A percentile compares a stretch with the other conserved stretches of the same genome.
Evolutionary conservation across 2,329 filamentous ascomycete genomes (phyloP).

Genomic region (Chlorencoelia australis): DNA sequence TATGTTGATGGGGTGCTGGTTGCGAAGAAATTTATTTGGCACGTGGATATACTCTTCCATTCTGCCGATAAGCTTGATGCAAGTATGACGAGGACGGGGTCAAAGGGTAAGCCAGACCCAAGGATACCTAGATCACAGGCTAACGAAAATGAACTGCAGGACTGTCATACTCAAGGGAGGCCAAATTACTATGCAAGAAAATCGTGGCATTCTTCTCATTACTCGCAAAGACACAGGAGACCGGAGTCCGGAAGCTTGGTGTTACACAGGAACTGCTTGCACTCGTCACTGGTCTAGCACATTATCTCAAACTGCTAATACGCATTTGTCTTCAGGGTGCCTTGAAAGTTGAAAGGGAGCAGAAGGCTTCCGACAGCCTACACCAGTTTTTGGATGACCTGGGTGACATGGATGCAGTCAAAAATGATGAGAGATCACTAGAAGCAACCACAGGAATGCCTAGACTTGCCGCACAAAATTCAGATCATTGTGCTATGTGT

Average conservation of each 20-base stretch:
- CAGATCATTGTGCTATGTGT: constrained; percentile 77
- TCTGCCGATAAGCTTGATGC: constrained; percentile 79
- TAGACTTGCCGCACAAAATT: constrained; percentile 61
- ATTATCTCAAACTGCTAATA: constrained; percentile 95
- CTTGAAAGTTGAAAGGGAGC: constrained; percentile 81
- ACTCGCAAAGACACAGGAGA: constrained; percentile 88
- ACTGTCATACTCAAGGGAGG: constrained; percentile 84
- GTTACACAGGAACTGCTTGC: constrained; percentile 98
- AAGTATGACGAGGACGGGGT: constrained; percentile 55
- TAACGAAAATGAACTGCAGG: constrained; percentile 63
- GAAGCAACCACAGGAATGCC: constrained; percentile 57
- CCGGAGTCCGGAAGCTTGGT: constrained; percentile 78
- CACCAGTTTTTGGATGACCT: constrained; percentile 78
- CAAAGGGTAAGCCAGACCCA: constrained; percentile 68
- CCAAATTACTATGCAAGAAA: constrained; percentile 99
- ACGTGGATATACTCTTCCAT: constrained; percentile 86
- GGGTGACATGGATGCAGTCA: constrained; percentile 68
- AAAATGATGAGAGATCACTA: constrained; percentile 58
- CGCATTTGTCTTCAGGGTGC: constrained; percentile 93
- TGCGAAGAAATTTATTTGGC: constrained; percentile 90
- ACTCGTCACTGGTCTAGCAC: constrained; percentile 87
- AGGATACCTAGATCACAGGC: constrained; percentile 58
- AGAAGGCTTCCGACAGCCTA: constrained; percentile 61
- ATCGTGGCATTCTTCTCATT: constrained; percentile 96
- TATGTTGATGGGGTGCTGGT: constrained; percentile 93